Percentiles rank a stretch among this genome's conserved stretches.
phyloP scores from a whole-genome alignment of 1,284 basidiomycete species.

The Singerocomus rubriflavus region DNA sequence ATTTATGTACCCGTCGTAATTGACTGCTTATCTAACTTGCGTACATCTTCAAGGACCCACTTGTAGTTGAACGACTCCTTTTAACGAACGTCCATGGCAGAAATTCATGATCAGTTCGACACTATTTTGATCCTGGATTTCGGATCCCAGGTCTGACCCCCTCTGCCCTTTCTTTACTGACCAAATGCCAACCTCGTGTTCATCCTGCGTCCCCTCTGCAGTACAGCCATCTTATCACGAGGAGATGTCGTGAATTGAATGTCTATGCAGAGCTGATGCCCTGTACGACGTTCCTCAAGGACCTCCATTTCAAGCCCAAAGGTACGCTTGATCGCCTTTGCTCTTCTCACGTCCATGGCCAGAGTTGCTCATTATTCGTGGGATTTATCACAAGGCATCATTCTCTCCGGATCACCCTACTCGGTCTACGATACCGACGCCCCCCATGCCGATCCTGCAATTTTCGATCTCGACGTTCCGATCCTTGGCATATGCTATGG shows the following conservation, averaged over 20 bases:
- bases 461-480: slow-evolving; percentile 90
- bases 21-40: not conserved
- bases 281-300: slow-evolving; percentile 90
- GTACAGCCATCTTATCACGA: slow-evolving; percentile 98
- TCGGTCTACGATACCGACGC: slow-evolving; percentile 95
- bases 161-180: not conserved
- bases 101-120: slow-evolving; percentile 95
- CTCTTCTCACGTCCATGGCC: not conserved
- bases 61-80: not conserved
- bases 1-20: too few relatives aligned
- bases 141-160: slow-evolving; percentile 80
- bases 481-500: slow-evolving; percentile 99
- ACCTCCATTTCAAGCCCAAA: slow-evolving; percentile 93
- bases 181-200: slow-evolving; percentile 4
- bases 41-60: not conserved
- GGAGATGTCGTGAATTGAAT: slow-evolving; percentile 96
- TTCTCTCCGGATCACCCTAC: slow-evolving; percentile 97
- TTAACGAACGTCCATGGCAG: slow-evolving; percentile 47
- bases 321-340: slow-evolving; percentile 44
- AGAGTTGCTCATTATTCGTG: not conserved
- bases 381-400: slow-evolving; percentile 66
- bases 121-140: slow-evolving; percentile 98
- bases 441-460: slow-evolving; percentile 92
- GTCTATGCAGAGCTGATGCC: slow-evolving; percentile 99
- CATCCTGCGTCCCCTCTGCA: slow-evolving; percentile 31